These are phyloP conservation scores for Kwoniella botswanensis DNA, from an alignment of 768 basidiomycete species.

Conservation along the genomic window DNA sequence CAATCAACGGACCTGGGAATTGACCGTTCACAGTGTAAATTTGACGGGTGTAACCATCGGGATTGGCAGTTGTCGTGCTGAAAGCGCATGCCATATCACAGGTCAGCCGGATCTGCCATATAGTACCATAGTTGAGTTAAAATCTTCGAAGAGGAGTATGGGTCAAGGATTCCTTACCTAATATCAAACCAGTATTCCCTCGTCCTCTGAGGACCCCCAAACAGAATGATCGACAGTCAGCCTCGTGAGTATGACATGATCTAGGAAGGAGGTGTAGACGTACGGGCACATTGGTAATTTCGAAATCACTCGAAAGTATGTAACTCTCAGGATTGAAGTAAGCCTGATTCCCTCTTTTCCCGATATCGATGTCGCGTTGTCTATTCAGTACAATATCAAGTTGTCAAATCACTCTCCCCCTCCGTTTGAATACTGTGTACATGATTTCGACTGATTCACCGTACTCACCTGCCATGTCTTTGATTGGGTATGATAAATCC, in stretches of 20 bases:
- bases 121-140: too few relatives aligned
- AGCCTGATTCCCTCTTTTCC: background rate
- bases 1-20: conserved; percentile 42
- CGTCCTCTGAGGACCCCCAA: conserved; percentile 12
- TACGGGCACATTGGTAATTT: conserved; percentile 9
- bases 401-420: too few relatives aligned
- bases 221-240: background rate
- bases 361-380: too few relatives aligned
- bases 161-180: conserved; percentile 11
- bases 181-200: conserved; percentile 27
- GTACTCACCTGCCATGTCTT: too few relatives aligned
- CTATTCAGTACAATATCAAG: too few relatives aligned
- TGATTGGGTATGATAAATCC: too few relatives aligned
- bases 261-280: background rate
- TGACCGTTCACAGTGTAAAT: conserved; percentile 31
- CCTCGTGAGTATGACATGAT: background rate
- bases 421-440: too few relatives aligned
- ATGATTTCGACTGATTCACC: too few relatives aligned
- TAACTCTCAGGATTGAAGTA: background rate
- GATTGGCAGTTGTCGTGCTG: conserved; percentile 10
- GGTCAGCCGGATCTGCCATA: background rate
- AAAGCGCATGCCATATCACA: background rate
- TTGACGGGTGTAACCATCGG: conserved; percentile 32
- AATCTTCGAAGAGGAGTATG: too few relatives aligned
- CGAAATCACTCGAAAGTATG: conserved; percentile 20